Evolutionary conservation across 331 rosid genomes (phyloP).

Genomic region (Malus hybrid): DNA sequence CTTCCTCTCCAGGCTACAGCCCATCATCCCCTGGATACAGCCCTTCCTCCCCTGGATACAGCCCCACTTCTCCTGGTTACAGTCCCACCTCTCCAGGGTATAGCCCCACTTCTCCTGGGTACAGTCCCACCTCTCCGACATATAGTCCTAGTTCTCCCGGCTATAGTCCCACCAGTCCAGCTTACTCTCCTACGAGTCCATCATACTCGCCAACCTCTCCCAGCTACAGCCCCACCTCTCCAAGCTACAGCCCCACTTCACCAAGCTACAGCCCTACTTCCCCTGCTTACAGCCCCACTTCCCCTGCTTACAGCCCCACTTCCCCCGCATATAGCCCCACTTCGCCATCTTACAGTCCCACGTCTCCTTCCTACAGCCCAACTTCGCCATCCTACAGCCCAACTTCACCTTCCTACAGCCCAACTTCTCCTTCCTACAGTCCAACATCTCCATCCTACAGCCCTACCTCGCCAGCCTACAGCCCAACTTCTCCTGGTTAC

Average conservation of each 20-base stretch:
- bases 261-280: conserved; percentile 83
- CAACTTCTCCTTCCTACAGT: conserved; percentile 59
- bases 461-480: conserved; percentile 77
- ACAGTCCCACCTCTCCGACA: conserved; percentile 94
- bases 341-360: conserved; percentile 54
- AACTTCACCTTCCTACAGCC: conserved; percentile 53
- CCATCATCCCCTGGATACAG: conserved; percentile 84
- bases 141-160: conserved; percentile 99
- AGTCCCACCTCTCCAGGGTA: conserved; percentile 93
- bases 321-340: conserved; percentile 83
- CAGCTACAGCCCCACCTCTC: conserved; percentile 85
- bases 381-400: conserved; percentile 59
- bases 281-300: conserved; percentile 77
- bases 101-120: conserved; percentile 93
- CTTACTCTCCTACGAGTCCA: conserved; percentile 96
- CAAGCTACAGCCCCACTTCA: conserved; percentile 77
- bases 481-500: conserved; percentile 62
- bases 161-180: conserved; percentile 96
- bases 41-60: conserved; percentile 63
- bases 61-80: conserved; percentile 95
- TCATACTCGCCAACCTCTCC: conserved; percentile 91
- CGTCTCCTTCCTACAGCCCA: conserved; percentile 71
- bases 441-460: conserved; percentile 84
- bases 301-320: conserved; percentile 72
- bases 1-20: conserved; percentile 94